Evolutionary conservation across 1,284 basidiomycete genomes (phyloP).

Genomic region (Chiua sp.): DNA sequence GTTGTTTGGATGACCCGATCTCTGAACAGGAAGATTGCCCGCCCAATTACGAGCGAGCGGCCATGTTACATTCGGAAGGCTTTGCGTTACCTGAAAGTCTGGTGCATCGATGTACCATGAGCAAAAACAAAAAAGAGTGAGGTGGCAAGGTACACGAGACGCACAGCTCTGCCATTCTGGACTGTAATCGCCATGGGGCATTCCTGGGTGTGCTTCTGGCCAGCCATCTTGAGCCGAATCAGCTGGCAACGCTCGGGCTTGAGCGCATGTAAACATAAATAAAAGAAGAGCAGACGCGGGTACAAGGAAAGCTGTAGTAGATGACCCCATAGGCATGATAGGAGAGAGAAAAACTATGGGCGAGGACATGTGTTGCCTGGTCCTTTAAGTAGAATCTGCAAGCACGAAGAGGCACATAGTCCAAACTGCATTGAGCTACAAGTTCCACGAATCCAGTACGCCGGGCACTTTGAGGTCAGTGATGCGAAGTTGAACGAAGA

Average conservation of each 20-base stretch:
- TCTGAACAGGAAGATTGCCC: conserved; percentile 70
- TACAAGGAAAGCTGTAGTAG: conserved; percentile 9
- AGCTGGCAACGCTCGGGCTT: conserved; percentile 1
- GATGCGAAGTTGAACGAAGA: too few relatives aligned
- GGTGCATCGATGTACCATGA: neutral
- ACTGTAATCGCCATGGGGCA: conserved; percentile 50
- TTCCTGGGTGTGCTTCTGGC: conserved; percentile 36
- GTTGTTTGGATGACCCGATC: conserved; percentile 64
- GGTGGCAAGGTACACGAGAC: conserved; percentile 42
- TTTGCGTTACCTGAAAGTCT: conserved; percentile 62
- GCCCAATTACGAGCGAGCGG: conserved; percentile 61
- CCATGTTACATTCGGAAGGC: conserved; percentile 69
- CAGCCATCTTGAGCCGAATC: conserved; percentile 21
- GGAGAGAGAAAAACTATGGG: neutral
- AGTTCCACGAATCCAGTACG: too few relatives aligned
- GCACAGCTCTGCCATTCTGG: conserved; percentile 67
- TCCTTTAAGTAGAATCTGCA: neutral
- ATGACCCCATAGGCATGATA: conserved; percentile 14
- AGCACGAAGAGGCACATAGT: too few relatives aligned
- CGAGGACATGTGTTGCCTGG: neutral
- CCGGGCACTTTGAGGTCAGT: too few relatives aligned
- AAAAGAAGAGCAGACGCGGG: neutral
- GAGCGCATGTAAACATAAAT: conserved; percentile 6
- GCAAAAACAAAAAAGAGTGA: conserved; percentile 28
- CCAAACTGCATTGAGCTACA: too few relatives aligned